Percentiles rank a stretch among this genome's conserved stretches.
Evolutionary conservation across 257 asterid species (phyloP).

Genomic region (Ilex asprella): DNA sequence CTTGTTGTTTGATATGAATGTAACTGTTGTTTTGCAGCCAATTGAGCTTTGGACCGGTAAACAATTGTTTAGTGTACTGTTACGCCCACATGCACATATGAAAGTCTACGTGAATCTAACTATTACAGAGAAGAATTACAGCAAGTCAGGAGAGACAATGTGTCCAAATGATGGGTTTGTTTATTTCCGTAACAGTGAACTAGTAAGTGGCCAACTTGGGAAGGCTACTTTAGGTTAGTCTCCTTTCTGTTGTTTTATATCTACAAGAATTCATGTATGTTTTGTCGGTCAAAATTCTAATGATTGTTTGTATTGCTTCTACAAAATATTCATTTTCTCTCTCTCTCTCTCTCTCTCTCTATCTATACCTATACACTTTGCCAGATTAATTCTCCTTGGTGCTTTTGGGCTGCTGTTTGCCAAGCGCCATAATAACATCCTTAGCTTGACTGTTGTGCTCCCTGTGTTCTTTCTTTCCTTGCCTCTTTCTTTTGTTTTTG

Average conservation of each 20-base stretch:
- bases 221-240: constrained; percentile 89
- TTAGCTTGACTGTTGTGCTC: too few relatives aligned
- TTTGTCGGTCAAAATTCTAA: too few relatives aligned
- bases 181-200: constrained; percentile 84
- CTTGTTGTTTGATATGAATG: background rate
- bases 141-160: constrained; percentile 55
- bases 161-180: constrained; percentile 90
- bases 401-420: too few relatives aligned
- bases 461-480: too few relatives aligned
- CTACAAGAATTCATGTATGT: too few relatives aligned
- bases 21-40: constrained; percentile 49
- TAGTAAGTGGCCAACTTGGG: constrained; percentile 94
- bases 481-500: too few relatives aligned
- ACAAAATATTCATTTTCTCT: too few relatives aligned
- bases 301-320: too few relatives aligned
- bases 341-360: too few relatives aligned
- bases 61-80: constrained; percentile 65
- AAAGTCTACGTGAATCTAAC: constrained; percentile 79
- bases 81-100: constrained; percentile 78
- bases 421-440: too few relatives aligned
- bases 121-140: constrained; percentile 64
- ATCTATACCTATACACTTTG: too few relatives aligned
- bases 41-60: constrained; percentile 98
- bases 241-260: constrained; percentile 7
- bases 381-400: too few relatives aligned